Base-by-base conservation (phyloP, 2,329 filamentous ascomycete species). In the Microdochium nivale region DNA sequence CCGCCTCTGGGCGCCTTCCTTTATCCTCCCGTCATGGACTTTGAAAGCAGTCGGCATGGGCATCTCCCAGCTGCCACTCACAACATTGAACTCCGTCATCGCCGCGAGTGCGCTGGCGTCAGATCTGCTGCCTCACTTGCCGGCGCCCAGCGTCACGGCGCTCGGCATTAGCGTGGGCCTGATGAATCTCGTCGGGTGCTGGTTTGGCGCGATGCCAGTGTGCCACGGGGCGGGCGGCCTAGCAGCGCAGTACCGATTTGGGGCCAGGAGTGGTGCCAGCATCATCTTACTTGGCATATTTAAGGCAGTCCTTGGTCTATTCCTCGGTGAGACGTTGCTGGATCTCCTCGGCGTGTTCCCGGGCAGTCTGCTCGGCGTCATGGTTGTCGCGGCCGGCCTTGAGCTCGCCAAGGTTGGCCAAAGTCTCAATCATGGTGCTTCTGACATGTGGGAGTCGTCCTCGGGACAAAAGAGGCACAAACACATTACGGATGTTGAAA, bases 151-250 rank as follows among this genome's bases (percentile, higher is more conserved):
- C 0, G 85, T 90, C 5, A 92, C 89, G 0, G 76, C 83, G 1
- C 75, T 97, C 27, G 92, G 91, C 1, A 66, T 91, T 54, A 95
- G 89, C 51, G 88, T 97, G 3, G 84, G 86, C 0, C 61, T 75
- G 2, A 95, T 96, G 81, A 97, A 97, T 64, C 72, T 96, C 3
- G 66, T 87, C 1, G 87, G 87, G 16, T 91, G 88, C 61, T 95
- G 89, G 88, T 95, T 96, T 61, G 91, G 91, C 48, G 87, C 87
- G 4, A 97, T 96, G 94, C 94, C 92, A 2, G 84, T 94, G 3
- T 97, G 94, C 63, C 94, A 97, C 65, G 92, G 92, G 4, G 90
- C 90, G 1, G 92, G 92, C 2, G 92, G 92, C 0, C 74, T 97
- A 0, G 94, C 94, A 4, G 94, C 87, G 0, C 92, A 97, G 65